These are phyloP conservation scores for Penicillium sclerotigenum DNA, from an alignment of 2,329 filamentous ascomycete genomes.

Conservation along the genomic window DNA sequence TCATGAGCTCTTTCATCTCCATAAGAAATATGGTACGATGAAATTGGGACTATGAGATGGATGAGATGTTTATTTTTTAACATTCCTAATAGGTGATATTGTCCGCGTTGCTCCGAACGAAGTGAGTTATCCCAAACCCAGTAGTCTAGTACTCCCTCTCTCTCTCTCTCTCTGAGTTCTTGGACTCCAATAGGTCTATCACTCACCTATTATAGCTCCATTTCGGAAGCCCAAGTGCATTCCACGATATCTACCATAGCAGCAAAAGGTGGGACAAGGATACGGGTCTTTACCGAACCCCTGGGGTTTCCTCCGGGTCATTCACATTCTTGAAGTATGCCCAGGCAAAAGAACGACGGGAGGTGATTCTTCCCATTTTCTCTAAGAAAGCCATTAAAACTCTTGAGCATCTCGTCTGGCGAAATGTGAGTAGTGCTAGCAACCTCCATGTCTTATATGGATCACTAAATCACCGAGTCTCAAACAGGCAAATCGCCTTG, in stretches of 20 bases:
- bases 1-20: not conserved
- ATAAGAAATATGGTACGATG: not conserved
- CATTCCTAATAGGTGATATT: not conserved
- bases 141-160: too few relatives aligned
- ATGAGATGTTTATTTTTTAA: not conserved
- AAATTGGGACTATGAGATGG: not conserved
- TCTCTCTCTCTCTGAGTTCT: not conserved
- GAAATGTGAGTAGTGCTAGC: conserved; percentile 1
- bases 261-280: conserved; percentile 14
- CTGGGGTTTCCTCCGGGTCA: conserved; percentile 5
- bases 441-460: not conserved
- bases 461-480: not conserved
- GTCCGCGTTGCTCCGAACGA: not conserved
- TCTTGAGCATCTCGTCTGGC: conserved; percentile 10
- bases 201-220: conserved; percentile 6
- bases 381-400: conserved; percentile 10
- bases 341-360: conserved; percentile 9
- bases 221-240: conserved; percentile 8
- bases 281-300: conserved; percentile 10
- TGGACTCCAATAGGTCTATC: not conserved
- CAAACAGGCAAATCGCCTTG: not conserved
- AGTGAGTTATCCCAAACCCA: not conserved
- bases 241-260: conserved; percentile 11
- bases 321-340: conserved; percentile 13
- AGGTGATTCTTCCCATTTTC: conserved; percentile 11